These are phyloP conservation scores for Plenodomus tracheiphilus DNA, from an alignment of 2,329 filamentous ascomycete species.

Conservation along the genomic window DNA sequence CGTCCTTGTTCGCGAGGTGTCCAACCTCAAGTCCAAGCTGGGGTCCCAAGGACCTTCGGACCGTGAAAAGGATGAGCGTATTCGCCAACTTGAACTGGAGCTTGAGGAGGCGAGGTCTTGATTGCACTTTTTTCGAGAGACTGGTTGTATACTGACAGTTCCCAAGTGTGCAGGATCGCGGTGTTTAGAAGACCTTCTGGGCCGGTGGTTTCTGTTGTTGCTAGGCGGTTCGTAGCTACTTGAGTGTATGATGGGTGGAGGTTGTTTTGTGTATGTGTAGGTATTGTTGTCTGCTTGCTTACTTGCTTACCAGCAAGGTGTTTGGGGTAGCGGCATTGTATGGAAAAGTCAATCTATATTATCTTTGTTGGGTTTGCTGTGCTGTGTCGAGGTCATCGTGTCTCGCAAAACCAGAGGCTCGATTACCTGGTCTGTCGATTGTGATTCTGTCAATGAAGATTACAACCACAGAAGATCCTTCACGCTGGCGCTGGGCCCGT, in stretches of 20 bases:
- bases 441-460: no score
- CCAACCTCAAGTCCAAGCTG: constrained; percentile 74
- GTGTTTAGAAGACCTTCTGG: not conserved
- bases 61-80: constrained; percentile 47
- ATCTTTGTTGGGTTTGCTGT: no score
- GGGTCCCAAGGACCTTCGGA: constrained; percentile 38
- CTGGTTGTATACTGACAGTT: not conserved
- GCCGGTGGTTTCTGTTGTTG: not conserved
- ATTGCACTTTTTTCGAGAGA: constrained; percentile 4
- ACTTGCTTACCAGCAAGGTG: constrained; percentile 12
- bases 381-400: no score
- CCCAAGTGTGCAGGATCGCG: no score
- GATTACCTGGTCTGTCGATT: no score
- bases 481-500: no score
- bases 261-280: constrained; percentile 11
- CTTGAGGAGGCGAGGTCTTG: constrained; percentile 46
- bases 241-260: not conserved
- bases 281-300: not conserved
- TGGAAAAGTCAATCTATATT: no score
- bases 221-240: not conserved
- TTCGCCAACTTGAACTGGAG: constrained; percentile 46
- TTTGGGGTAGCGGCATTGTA: constrained; percentile 13
- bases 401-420: no score
- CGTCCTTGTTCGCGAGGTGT: constrained; percentile 64
- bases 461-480: no score